phyloP scores from a whole-genome alignment of 108 stramenopile genomes.

The Nitzschia sp. region DNA sequence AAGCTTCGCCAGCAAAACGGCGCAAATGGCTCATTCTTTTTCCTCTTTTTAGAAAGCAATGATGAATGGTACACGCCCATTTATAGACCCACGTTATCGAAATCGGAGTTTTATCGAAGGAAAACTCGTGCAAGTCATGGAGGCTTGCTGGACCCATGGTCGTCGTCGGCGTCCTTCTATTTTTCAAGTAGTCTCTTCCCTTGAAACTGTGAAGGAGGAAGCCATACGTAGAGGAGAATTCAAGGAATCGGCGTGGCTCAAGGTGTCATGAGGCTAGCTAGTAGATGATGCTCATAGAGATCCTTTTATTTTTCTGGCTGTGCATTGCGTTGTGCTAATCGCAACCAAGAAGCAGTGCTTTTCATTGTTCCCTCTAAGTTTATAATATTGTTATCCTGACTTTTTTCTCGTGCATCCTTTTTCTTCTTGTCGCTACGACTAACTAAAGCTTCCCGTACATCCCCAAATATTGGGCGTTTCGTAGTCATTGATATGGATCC shows the following conservation, averaged over 20 bases:
- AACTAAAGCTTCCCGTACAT: conserved; percentile 55
- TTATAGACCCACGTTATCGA: conserved; percentile 63
- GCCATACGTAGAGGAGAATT: background rate
- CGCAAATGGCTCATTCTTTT: no score
- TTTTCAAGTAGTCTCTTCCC: conserved; percentile 49
- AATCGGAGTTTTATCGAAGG: conserved; percentile 55
- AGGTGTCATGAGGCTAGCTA: no score
- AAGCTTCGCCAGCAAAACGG: no score
- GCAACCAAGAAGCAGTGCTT: no score
- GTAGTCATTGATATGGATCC: no score
- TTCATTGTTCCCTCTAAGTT: no score
- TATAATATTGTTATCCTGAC: no score
- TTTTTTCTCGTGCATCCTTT: no score
- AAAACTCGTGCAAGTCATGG: conserved; percentile 72
- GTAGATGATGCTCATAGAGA: no score
- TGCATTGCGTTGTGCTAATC: no score
- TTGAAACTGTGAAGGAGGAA: conserved; percentile 40
- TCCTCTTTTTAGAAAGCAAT: conserved; percentile 41
- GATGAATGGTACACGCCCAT: conserved; percentile 44
- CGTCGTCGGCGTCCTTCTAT: conserved; percentile 54
- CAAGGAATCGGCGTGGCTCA: background rate
- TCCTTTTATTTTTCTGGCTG: no score
- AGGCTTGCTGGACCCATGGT: conserved; percentile 57
- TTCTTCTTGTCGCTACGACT: no score
- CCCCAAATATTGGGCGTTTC: conserved; percentile 74